Evolutionary conservation across 805 yeast genomes (phyloP), one percentile per base, ranked within the genome.

Genomic region (Yarrowia sp.): DNA sequence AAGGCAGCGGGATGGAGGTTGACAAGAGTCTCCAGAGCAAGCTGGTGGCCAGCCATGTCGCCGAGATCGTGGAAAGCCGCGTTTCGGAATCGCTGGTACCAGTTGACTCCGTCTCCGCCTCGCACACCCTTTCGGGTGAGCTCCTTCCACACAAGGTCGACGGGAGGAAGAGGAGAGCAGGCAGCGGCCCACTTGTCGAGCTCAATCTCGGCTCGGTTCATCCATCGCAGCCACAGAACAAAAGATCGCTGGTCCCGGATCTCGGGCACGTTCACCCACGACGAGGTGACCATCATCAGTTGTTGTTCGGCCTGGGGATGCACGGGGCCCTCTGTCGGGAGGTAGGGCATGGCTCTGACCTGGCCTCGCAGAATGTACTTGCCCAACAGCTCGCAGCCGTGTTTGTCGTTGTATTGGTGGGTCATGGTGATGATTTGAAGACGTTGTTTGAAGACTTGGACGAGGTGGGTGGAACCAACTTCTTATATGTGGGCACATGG

Each of bases 261-360:
- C 35, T 54, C 61, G 24, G 61, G 61, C 44, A 36, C 44, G 26
- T 54, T 54, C 9, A 54, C 61, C 61, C 61, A 54, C 19, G 61
- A 26, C 17, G 44, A 36, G 17, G 61, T 54, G 44, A 54, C 61
- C 61, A 54, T 38, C 46, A 38, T 54, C n/a, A 54, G 61, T 17
- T 54, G 61, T 26, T 54, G 61, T 26, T 54, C 61, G n/a, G 61
- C 61, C 46, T 54, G 61, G 19, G 61, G 61, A n/a, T 54, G 61
- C 14, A 54, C 61, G 22, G 61, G 61, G 35, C 61, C 61, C 1
- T 35, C 40, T 8, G 24, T 17, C 24, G 61, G 61, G 19, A 54
- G 61, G 5, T 54, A 38, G 46, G 61, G 61, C 46, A 54, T 54
- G 44, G 46, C 46, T 24, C 46, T n/a, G 6, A 54, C 61, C 44